Base-by-base conservation (phyloP, 2,329 filamentous ascomycete genomes). In the Penicillium polonicum region DNA sequence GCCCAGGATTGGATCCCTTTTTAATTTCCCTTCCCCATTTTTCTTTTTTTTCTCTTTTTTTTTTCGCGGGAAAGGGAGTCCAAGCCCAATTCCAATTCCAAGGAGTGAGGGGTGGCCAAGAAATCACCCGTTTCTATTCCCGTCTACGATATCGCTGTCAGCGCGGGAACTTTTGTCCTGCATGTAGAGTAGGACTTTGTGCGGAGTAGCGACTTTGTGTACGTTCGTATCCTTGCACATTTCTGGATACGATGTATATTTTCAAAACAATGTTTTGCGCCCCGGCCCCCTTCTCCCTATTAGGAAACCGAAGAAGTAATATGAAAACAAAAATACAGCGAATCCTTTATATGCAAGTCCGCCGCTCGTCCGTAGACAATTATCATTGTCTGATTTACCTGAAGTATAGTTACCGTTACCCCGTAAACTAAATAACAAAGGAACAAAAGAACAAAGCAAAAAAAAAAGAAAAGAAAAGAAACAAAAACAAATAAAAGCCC, bases 101-200 rank as follows among this genome's bases (percentile, higher is more conserved):
- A 17, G 13, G 29, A 36, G n/a, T 52, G 54, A 57, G 49, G 55
- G 49, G 55, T 48, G 49, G 55, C 55, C 55, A 57, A 53, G 46
- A 35, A 35, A 19, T 17, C 25, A 9, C 29, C 15, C 21, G 19
- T 23, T 29, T 46, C 27, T 25, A 31, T 42, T 48, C 42, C 49
- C 42, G 42, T 29, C 46, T 38, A 27, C 48, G 41, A 52, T 29
- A 9, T 46, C 25, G 33, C 39, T 29, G 41, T 46, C 49, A 52
- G 25, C 43, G 49, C 49, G 55, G 49, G 55, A 57, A 57, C 42
- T 57, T 53, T 57, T 57, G 55, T n/a, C 27, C 21, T 35, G 27
- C 36, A 41, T 48, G 43, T 45, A 42, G 21, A 21, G n/a, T 15
- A 35, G 45, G 29, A 46, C 36, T 10, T 48, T 42, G 44, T 33